Percentiles rank a stretch among this genome's conserved stretches.
These are phyloP conservation scores for Lipomyces anomalus DNA, from an alignment of 805 yeast species.

Conservation along the genomic window DNA sequence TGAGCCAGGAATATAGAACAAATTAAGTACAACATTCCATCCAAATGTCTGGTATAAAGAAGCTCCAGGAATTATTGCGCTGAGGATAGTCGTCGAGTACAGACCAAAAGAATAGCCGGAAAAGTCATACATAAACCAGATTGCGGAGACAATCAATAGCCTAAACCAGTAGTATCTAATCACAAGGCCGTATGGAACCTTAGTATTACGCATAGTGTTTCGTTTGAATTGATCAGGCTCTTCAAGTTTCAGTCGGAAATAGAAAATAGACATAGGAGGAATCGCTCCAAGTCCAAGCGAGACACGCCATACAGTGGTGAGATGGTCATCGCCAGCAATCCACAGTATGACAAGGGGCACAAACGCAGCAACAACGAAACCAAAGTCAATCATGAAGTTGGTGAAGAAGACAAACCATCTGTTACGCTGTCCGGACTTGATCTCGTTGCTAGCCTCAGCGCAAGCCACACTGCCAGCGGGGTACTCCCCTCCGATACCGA, in stretches of 20 bases:
- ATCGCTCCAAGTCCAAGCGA: constrained; percentile 86
- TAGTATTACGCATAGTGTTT: constrained; percentile 57
- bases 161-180: constrained; percentile 83
- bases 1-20: constrained; percentile 87
- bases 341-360: constrained; percentile 81
- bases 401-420: constrained; percentile 88
- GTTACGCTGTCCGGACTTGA: constrained; percentile 80
- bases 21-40: constrained; percentile 84
- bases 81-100: constrained; percentile 68
- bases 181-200: constrained; percentile 61
- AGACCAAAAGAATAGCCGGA: constrained; percentile 82
- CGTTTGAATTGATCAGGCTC: constrained; percentile 70
- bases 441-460: constrained; percentile 76
- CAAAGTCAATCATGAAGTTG: constrained; percentile 77
- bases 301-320: constrained; percentile 86
- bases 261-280: constrained; percentile 73
- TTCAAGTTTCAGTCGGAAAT: constrained; percentile 66
- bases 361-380: constrained; percentile 77
- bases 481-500: constrained; percentile 92
- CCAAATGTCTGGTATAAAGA: constrained; percentile 73
- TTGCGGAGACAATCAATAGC: constrained; percentile 57
- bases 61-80: constrained; percentile 49
- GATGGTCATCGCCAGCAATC: constrained; percentile 67
- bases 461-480: constrained; percentile 92
- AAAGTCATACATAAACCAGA: constrained; percentile 92